A percentile compares a stretch with the other conserved stretches of the same genome.
Conservation (phyloP, 202 grass and related monocot genomes). For the Hordeum pubiflorum region DNA sequence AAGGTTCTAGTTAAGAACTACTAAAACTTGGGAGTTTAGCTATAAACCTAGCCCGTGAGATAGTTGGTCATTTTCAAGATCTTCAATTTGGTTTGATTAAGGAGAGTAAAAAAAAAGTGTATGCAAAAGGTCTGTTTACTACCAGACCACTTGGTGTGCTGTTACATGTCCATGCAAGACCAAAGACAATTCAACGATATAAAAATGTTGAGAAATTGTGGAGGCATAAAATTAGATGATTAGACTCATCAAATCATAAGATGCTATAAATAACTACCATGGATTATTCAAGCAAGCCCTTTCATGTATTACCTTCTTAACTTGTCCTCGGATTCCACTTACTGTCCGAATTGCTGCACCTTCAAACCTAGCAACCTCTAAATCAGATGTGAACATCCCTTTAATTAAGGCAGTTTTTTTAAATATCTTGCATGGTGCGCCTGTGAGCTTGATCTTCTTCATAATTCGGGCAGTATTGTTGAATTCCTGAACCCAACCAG, state of each 20-base stretch:
- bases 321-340: conserved; percentile 86
- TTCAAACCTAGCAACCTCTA: conserved; percentile 98
- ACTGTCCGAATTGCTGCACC: conserved; percentile 82
- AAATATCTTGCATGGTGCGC: conserved; percentile 88
- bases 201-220: conserved; percentile 10
- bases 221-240: not conserved
- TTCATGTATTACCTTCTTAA: conserved; percentile 80
- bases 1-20: not conserved
- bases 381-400: conserved; percentile 95
- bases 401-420: conserved; percentile 93
- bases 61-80: not conserved
- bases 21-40: not conserved
- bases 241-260: conserved; percentile 6
- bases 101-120: not conserved
- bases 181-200: not conserved
- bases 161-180: not conserved
- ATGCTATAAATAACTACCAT: not conserved
- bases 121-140: not conserved
- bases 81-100: not conserved
- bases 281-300: conserved; percentile 18
- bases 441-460: conserved; percentile 94
- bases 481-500: conserved; percentile 92
- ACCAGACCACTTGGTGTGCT: not conserved
- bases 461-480: conserved; percentile 87
- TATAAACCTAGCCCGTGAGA: not conserved